A percentile compares a stretch with the other conserved stretches of the same genome.
Conservation (phyloP, 2,329 filamentous ascomycete species). For the Chrysosporium keratinophilum region DNA sequence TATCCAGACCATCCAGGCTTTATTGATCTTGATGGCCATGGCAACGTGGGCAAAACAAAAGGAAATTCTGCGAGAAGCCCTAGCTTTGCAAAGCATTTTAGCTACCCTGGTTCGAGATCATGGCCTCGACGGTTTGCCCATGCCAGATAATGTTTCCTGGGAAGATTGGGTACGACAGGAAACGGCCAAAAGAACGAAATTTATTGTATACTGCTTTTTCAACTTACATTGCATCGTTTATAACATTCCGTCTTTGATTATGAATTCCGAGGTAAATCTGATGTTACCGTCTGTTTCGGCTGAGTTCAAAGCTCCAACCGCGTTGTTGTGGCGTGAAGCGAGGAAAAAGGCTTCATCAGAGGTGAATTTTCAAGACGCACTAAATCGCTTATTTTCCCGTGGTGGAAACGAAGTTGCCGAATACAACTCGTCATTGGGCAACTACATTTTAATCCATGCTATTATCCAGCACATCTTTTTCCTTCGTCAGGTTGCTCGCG, state of each 20-base stretch:
- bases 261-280: conserved; percentile 46
- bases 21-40: conserved; percentile 48
- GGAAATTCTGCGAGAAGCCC: conserved; percentile 45
- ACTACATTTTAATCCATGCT: conserved; percentile 45
- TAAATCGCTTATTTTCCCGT: conserved; percentile 34
- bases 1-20: conserved; percentile 20
- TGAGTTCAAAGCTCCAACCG: conserved; percentile 9
- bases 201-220: conserved; percentile 48
- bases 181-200: conserved; percentile 44
- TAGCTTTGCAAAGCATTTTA: conserved; percentile 47
- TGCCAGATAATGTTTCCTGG: conserved; percentile 40
- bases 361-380: conserved; percentile 37
- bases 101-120: conserved; percentile 47
- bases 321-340: conserved; percentile 4
- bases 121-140: conserved; percentile 32
- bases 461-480: conserved; percentile 47
- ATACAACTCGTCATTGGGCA: conserved; percentile 39
- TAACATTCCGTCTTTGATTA: conserved; percentile 49
- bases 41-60: conserved; percentile 51
- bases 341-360: conserved; percentile 18
- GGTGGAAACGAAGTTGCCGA: conserved; percentile 6
- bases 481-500: conserved; percentile 39
- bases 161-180: conserved; percentile 46
- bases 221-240: conserved; percentile 53
- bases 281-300: conserved; percentile 39